These are phyloP conservation scores for Cicer chorassanicum DNA, from an alignment of 306 rosid genomes.

Conservation along the genomic window DNA sequence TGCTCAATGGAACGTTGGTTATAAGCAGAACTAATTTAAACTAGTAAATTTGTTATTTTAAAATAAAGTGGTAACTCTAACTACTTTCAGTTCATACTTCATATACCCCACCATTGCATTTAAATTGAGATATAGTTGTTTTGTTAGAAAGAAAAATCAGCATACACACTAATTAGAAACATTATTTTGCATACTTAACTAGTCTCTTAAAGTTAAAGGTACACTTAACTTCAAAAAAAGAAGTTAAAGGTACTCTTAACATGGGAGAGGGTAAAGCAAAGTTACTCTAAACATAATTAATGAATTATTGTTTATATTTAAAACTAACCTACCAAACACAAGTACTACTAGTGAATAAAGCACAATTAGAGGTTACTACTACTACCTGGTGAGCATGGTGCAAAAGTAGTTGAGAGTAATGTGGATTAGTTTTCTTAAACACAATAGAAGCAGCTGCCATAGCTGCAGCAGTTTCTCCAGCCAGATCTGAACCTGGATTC, in stretches of 20 bases:
- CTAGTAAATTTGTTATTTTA: not conserved
- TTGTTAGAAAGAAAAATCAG: not conserved
- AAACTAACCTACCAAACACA: slow-evolving; percentile 3
- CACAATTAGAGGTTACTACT: not conserved
- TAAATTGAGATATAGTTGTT: too few species aligned
- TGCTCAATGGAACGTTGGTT: too few species aligned
- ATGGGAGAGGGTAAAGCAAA: slow-evolving; percentile 10
- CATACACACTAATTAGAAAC: not conserved
- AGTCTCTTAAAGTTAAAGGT: slow-evolving; percentile 4
- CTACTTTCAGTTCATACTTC: not conserved
- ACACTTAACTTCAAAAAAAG: not conserved
- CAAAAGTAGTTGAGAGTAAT: slow-evolving; percentile 73
- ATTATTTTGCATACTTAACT: not conserved
- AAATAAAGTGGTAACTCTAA: not conserved
- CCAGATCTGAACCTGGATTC: slow-evolving; percentile 85
- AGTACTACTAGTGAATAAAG: not conserved
- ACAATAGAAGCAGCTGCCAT: slow-evolving; percentile 82
- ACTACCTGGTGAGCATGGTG: slow-evolving; percentile 78
- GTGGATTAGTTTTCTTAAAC: slow-evolving; percentile 69
- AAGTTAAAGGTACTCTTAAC: slow-evolving; percentile 9
- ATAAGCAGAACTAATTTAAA: not conserved
- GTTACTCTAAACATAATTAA: not conserved
- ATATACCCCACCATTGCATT: not conserved
- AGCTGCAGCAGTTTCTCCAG: slow-evolving; percentile 80
- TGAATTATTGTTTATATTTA: not conserved